A percentile compares a stretch with the other conserved stretches of the same genome.
These are phyloP conservation scores for Psilocybe mexicana DNA, from an alignment of 1,284 basidiomycete species.

Conservation along the genomic window DNA sequence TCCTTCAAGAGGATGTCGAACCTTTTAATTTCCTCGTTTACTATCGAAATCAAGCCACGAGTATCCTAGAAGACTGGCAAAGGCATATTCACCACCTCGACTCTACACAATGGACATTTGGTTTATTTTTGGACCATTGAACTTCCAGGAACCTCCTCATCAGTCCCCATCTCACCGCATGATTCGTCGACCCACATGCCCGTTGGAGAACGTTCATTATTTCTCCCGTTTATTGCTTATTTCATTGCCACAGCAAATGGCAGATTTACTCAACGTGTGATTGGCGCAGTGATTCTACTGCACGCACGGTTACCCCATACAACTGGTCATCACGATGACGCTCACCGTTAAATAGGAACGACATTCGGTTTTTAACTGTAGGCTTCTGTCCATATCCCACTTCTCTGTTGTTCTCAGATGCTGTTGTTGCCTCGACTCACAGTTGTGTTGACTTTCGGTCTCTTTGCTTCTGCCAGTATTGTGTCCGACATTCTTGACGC, in stretches of 20 bases:
- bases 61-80: too few species aligned
- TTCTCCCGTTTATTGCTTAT: neutral
- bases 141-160: too few species aligned
- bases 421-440: slow-evolving; percentile 10
- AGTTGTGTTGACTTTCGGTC: slow-evolving; percentile 9
- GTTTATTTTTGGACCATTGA: too few species aligned
- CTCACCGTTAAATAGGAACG: neutral
- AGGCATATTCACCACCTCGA: too few species aligned
- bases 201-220: neutral
- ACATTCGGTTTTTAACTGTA: neutral
- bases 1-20: too few species aligned
- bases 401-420: slow-evolving; percentile 1
- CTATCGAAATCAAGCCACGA: too few species aligned
- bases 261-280: neutral
- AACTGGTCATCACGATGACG: neutral
- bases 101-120: too few species aligned
- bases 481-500: slow-evolving; percentile 42
- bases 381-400: neutral
- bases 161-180: neutral
- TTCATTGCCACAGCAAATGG: neutral
- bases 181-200: neutral
- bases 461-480: slow-evolving; percentile 21
- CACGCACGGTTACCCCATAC: neutral
- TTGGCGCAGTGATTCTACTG: neutral
- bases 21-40: too few species aligned